These are phyloP conservation scores for Breynia disticha DNA, from an alignment of 441 rosid genomes.

Conservation along the genomic window DNA sequence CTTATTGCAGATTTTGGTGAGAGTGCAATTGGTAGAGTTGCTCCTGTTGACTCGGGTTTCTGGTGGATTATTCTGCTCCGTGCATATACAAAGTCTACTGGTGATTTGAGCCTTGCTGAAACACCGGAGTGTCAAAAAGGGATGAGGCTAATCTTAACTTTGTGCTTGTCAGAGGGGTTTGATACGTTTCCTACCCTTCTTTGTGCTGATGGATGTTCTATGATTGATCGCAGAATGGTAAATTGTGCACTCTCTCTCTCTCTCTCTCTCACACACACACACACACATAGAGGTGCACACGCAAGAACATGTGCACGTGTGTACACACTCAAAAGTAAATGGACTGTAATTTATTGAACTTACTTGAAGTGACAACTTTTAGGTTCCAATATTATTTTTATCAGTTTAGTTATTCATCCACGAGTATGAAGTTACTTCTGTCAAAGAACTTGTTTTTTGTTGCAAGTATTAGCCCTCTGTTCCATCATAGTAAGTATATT, in stretches of 20 bases:
- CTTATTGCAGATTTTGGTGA: slow-evolving; percentile 89
- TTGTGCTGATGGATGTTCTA: slow-evolving; percentile 88
- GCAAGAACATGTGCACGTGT: too few species aligned
- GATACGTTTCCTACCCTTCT: slow-evolving; percentile 91
- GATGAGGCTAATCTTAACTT: slow-evolving; percentile 62
- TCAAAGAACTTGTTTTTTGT: too few species aligned
- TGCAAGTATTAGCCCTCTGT: too few species aligned
- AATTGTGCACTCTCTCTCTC: slow-evolving; percentile 3
- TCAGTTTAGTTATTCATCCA: too few species aligned
- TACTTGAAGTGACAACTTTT: too few species aligned
- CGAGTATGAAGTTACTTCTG: too few species aligned
- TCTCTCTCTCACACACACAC: neutral
- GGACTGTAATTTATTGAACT: too few species aligned
- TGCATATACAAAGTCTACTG: slow-evolving; percentile 89
- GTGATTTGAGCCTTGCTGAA: slow-evolving; percentile 76
- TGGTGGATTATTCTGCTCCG: slow-evolving; percentile 99
- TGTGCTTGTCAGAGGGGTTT: slow-evolving; percentile 87
- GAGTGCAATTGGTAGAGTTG: slow-evolving; percentile 96
- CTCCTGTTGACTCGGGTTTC: slow-evolving; percentile 96
- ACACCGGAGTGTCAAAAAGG: slow-evolving; percentile 84
- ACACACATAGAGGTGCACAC: too few species aligned
- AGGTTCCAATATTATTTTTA: too few species aligned
- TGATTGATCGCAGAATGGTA: slow-evolving; percentile 98
- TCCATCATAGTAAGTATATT: too few species aligned
- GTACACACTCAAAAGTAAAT: too few species aligned